phyloP scores from a whole-genome alignment of 768 basidiomycete genomes.

The Dictyophora rubrovolvata region DNA sequence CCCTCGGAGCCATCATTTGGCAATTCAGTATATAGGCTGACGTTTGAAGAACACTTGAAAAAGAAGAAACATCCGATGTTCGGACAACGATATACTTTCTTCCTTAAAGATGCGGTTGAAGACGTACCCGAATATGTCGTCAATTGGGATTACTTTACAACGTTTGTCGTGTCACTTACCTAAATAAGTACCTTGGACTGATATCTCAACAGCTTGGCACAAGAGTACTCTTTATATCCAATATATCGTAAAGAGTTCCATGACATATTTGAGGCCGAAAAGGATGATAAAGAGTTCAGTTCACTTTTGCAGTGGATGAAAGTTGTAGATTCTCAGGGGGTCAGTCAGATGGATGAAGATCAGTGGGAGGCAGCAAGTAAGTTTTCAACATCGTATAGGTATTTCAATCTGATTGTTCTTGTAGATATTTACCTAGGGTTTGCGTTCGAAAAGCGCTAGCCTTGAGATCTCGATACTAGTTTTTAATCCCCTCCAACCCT shows the following conservation, averaged over 20 bases:
- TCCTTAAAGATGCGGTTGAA: constrained; percentile 88
- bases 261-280: constrained; percentile 75
- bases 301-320: constrained; percentile 84
- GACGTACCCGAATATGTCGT: constrained; percentile 97
- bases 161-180: constrained; percentile 35
- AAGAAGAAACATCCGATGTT: constrained; percentile 37
- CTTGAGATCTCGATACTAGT: too few relatives aligned
- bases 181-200: constrained; percentile 8
- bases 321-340: constrained; percentile 77
- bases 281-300: constrained; percentile 68
- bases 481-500: too few relatives aligned
- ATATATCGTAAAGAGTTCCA: constrained; percentile 86
- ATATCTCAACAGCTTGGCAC: constrained; percentile 53
- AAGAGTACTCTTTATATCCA: constrained; percentile 64
- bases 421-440: constrained; percentile 91
- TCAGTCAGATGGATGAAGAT: constrained; percentile 86
- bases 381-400: constrained; percentile 23
- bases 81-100: constrained; percentile 93
- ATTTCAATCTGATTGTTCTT: not conserved
- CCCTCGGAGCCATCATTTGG: constrained; percentile 75
- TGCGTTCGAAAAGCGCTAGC: constrained; percentile 62
- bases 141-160: constrained; percentile 86
- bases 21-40: constrained; percentile 82
- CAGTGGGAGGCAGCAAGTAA: constrained; percentile 99
- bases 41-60: constrained; percentile 60